Evolutionary conservation across 495 filamentous ascomycete genomes (phyloP).

Genomic region (Terfezia claveryi): DNA sequence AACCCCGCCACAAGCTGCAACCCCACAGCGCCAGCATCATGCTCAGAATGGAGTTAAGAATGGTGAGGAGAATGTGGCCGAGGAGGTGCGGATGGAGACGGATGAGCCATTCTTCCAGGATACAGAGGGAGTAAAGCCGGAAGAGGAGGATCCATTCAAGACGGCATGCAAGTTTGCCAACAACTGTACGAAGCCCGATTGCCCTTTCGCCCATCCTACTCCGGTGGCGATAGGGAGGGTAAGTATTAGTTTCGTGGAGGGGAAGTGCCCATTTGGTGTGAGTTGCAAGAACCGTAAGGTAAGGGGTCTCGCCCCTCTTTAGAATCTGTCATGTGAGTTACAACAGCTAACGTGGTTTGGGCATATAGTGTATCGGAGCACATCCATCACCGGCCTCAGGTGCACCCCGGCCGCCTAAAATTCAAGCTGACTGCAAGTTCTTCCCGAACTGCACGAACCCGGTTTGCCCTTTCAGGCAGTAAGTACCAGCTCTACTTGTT

Average conservation of each 20-base stretch:
- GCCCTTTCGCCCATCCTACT: constrained; percentile 82
- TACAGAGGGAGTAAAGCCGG: neutral
- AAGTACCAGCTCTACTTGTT: constrained; percentile 1
- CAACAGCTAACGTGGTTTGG: neutral
- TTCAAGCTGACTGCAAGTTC: constrained; percentile 76
- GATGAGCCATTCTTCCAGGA: constrained; percentile 22
- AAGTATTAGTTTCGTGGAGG: constrained; percentile 46
- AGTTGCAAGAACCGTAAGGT: constrained; percentile 70
- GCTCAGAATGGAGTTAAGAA: constrained; percentile 11
- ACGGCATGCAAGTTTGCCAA: constrained; percentile 71
- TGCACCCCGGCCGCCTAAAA: constrained; percentile 21
- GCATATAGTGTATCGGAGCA: constrained; percentile 49
- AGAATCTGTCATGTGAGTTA: too few relatives aligned
- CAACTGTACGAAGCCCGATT: constrained; percentile 67
- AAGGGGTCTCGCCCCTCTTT: neutral
- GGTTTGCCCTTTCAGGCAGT: constrained; percentile 66
- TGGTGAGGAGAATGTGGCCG: constrained; percentile 26
- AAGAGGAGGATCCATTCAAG: constrained; percentile 26
- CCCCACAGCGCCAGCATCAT: constrained; percentile 21
- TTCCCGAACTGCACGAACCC: constrained; percentile 84
- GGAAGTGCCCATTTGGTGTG: constrained; percentile 63
- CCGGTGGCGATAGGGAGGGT: constrained; percentile 59
- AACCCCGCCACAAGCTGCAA: constrained; percentile 22
- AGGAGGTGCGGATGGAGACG: constrained; percentile 27
- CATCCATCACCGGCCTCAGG: constrained; percentile 68